Evolutionary conservation across 371 early-diverging fungal genomes (phyloP).

Genomic region (Mortierella sp.): DNA sequence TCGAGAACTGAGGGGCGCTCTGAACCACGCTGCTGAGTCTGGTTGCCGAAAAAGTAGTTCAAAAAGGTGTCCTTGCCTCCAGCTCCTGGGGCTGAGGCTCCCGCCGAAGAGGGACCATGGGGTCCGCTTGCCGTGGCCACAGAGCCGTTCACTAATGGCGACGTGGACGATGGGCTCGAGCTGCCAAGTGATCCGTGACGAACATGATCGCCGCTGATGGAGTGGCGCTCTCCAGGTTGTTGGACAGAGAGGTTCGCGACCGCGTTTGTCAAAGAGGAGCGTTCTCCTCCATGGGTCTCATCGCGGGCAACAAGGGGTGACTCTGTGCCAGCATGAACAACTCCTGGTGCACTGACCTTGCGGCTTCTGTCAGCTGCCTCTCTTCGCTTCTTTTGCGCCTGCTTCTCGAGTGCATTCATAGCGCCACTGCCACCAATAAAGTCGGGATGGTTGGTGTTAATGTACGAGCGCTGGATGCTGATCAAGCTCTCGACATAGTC

Average conservation of each 20-base stretch:
- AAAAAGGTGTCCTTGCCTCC: slow-evolving; percentile 71
- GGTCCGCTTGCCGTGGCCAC: slow-evolving; percentile 19
- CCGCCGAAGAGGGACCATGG: slow-evolving; percentile 23
- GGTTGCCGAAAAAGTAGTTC: slow-evolving; percentile 82
- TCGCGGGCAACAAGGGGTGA: slow-evolving; percentile 25
- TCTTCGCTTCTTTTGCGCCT: slow-evolving; percentile 64
- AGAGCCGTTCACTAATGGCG: slow-evolving; percentile 8
- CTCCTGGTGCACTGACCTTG: slow-evolving; percentile 30
- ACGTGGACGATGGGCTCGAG: slow-evolving; percentile 21
- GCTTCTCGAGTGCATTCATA: slow-evolving; percentile 66
- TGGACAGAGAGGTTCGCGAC: slow-evolving; percentile 45
- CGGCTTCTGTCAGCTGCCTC: slow-evolving; percentile 37
- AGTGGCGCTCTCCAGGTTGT: slow-evolving; percentile 29
- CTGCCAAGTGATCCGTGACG: slow-evolving; percentile 23
- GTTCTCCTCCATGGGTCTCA: slow-evolving; percentile 31
- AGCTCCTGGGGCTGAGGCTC: slow-evolving; percentile 13
- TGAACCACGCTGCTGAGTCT: slow-evolving; percentile 30
- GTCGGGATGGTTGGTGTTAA: slow-evolving; percentile 94
- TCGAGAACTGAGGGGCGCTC: slow-evolving; percentile 30
- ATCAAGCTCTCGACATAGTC: slow-evolving; percentile 85
- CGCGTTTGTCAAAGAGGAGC: slow-evolving; percentile 14
- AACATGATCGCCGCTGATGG: background rate
- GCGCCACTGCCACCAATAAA: slow-evolving; percentile 86
- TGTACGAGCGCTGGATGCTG: slow-evolving; percentile 87
- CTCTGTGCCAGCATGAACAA: slow-evolving; percentile 27